Conservation (phyloP, 345 rosid species). For the Eucalyptus sp. region DNA sequence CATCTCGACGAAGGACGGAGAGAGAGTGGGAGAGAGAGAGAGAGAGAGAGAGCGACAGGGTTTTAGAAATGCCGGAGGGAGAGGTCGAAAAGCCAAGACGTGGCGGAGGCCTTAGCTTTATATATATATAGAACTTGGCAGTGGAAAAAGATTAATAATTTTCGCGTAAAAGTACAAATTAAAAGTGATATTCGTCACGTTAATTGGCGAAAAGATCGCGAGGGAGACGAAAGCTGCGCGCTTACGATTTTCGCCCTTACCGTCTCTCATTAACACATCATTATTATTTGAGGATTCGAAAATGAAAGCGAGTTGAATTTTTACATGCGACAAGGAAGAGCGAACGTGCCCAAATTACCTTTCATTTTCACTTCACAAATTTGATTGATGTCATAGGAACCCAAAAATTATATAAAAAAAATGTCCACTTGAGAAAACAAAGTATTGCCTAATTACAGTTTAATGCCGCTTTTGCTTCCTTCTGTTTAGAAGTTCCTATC, state of each 20-base stretch:
- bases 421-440: neutral
- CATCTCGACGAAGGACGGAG: neutral
- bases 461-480: neutral
- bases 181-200: neutral
- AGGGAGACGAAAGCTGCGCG: neutral
- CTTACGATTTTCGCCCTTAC: neutral
- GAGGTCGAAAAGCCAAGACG: neutral
- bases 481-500: neutral
- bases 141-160: too few relatives aligned
- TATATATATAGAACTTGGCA: neutral
- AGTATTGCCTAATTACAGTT: neutral
- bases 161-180: too few relatives aligned
- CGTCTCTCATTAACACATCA: neutral
- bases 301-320: neutral
- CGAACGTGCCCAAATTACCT: neutral
- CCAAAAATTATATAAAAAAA: neutral
- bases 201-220: neutral
- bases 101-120: neutral
- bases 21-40: neutral
- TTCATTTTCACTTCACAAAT: neutral
- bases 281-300: neutral
- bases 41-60: neutral
- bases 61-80: neutral
- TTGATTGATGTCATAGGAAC: neutral
- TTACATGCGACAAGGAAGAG: neutral